Evolutionary conservation across 768 basidiomycete species (phyloP), one percentile per base, ranked within the genome.

Genomic region (Dioszegia hungarica): DNA sequence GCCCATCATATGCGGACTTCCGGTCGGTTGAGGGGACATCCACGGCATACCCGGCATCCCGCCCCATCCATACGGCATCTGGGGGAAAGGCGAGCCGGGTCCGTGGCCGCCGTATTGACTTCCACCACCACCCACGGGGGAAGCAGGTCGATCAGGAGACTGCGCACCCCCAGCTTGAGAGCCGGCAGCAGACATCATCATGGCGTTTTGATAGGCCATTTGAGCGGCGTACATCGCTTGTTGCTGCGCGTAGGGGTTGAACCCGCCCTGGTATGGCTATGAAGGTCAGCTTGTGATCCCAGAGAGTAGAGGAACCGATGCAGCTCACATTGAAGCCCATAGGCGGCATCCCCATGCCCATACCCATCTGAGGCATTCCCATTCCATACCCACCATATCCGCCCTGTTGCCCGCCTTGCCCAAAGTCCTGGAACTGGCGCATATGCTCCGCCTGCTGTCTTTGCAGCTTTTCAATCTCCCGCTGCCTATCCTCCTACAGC

Each of bases 391-490:
- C 63, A 64, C 65, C 56, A 64, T 62, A 45, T 40, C 59, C 51
- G 66, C 64, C 9, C 66, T 78, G 82, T 36, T 79, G 82, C 58
- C 83, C 85, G 68, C 85, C 68, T 54, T 67, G 58, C 22, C 82
- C 82, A 11, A 84, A 85, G 56, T 85, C 85, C n/a, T 75, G 72
- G 57, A 71, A 73, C 68, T 72, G 72, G 14, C 86, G 86, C 83
- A 89, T 88, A 73, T 93, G 89, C 68, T 95, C 90, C 52, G 92
- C 79, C 67, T 94, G 92, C 75, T 88, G 85, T 40, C 86, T 82
- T 70, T 94, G 90, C 54, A 88, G 82, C 20, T 92, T 90, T 74
- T 97, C 92, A 60, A 93, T 84, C 75, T 92, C 87, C 56, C 94
- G 83, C 72, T 94, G 91, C 47, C 92, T 82, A 64, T 93, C 90